A percentile compares a stretch with the other conserved stretches of the same genome.
These are phyloP conservation scores for Alternaria viburni DNA, from an alignment of 2,329 filamentous ascomycete genomes.

Conservation along the genomic window DNA sequence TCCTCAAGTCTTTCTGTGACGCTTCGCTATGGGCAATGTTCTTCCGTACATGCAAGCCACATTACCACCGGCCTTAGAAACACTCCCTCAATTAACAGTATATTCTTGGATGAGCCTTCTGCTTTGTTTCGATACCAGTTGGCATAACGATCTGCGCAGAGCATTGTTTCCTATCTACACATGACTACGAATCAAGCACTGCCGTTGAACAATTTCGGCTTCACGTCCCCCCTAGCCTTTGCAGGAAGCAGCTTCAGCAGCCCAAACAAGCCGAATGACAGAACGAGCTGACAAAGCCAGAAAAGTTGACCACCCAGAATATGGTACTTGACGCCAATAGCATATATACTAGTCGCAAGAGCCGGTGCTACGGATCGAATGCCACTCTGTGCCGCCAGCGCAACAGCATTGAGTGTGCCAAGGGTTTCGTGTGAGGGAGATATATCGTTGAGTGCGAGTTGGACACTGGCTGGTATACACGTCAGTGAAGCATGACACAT, in stretches of 20 bases:
- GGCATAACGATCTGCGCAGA: too few species aligned
- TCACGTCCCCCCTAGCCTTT: conserved; percentile 27
- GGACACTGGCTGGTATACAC: conserved; percentile 59
- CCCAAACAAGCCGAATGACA: conserved; percentile 25
- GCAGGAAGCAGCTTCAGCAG: conserved; percentile 31
- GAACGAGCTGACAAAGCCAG: conserved; percentile 63
- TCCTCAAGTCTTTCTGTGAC: background rate
- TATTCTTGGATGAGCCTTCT: background rate
- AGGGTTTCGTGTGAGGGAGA: conserved; percentile 68
- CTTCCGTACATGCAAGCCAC: background rate
- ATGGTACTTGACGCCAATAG: conserved; percentile 67
- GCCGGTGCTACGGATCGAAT: conserved; percentile 72
- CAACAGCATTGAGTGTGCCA: conserved; percentile 74
- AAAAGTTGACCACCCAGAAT: conserved; percentile 69
- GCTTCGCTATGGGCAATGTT: background rate
- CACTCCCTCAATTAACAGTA: too few species aligned
- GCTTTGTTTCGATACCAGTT: too few species aligned
- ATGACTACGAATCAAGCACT: background rate
- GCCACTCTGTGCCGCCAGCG: conserved; percentile 66
- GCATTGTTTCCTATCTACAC: background rate
- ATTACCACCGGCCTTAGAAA: too few species aligned
- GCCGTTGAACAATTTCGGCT: background rate
- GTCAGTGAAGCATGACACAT: conserved; percentile 2
- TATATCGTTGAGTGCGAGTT: conserved; percentile 77
- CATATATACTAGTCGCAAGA: conserved; percentile 70